Evolutionary conservation across 164 flowering plant genomes (phyloP), one percentile per base, ranked within the genome.

Genomic region (Platanus orientalis): DNA sequence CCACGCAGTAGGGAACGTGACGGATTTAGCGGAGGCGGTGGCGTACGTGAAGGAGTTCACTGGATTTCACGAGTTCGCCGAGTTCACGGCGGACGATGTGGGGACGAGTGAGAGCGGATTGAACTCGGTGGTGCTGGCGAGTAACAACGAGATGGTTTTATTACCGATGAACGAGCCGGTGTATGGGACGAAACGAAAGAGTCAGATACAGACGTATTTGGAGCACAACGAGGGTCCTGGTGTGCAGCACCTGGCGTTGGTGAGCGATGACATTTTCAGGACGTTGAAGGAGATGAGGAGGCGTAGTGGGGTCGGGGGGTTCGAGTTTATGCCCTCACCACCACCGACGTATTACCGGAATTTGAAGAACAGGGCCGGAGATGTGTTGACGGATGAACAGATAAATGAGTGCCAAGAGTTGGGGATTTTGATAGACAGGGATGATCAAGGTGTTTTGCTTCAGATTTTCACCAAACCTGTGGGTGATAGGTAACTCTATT

Each of bases 171-270:
- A 87, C 67, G 97, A 91, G 66, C 97, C 97, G 40, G 94, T 91
- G 54, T 69, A 28, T 64, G 97, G 97, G 56, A 91, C 90, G 17
- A 91, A 89, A 75, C 63, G 97, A 75, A 85, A 85, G 84, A 89
- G 96, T 61, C 97, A 91, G 73, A 91, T 91, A 30, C 96, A 91
- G 83, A 91, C 96, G 9, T 89, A 78, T 60, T 61, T 91, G 79
- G 97, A 91, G 83, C 93, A 91, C 74, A 91, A 91, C 60, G 96
- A 87, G 40, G 97, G 96, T 13, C 70, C 93, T 0, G 97, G 97
- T 1, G 55, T 91, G 62, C 97, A 91, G 82, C 96, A 91, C 62
- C 59, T 91, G 84, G 97, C 97, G 0, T 70, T 91, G 69, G 64
- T 67, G 60, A 77, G 73, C 42, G 83, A 83, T 66, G 84, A 91